Conservation (phyloP, 306 rosid genomes). For the Rosa rugosa region DNA sequence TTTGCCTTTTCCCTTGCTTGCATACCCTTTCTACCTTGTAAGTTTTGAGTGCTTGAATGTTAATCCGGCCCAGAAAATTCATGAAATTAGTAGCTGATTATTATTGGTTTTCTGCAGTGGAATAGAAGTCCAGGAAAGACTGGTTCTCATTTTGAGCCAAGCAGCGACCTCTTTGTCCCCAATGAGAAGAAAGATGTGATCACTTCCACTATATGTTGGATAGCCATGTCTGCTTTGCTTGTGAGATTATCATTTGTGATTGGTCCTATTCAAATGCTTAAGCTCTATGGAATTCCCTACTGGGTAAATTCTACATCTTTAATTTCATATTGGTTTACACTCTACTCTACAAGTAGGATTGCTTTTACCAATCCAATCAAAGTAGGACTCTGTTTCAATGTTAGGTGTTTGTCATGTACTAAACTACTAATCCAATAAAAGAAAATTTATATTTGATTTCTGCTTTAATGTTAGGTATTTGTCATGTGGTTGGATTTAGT, state of each 20-base stretch:
- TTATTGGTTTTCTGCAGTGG: slow-evolving; percentile 48
- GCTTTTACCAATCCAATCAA: slow-evolving; percentile 16
- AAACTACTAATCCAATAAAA: too few species aligned
- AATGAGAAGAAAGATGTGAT: slow-evolving; percentile 60
- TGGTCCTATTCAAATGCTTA: slow-evolving; percentile 69
- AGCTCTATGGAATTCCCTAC: slow-evolving; percentile 66
- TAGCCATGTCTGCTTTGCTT: slow-evolving; percentile 65
- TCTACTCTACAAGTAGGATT: not conserved
- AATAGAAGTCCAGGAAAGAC: slow-evolving; percentile 73
- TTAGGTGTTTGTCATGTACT: slow-evolving; percentile 58
- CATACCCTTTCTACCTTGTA: slow-evolving; percentile 73
- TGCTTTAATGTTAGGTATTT: slow-evolving; percentile 42
- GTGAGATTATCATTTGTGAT: slow-evolving; percentile 50
- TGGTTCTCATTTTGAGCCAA: slow-evolving; percentile 71
- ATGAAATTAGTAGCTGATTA: slow-evolving; percentile 10
- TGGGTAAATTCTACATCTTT: slow-evolving; percentile 39
- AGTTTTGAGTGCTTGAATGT: slow-evolving; percentile 25
- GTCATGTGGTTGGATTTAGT: slow-evolving; percentile 86
- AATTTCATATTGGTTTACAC: not conserved
- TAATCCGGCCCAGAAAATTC: slow-evolving; percentile 13
- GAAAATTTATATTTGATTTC: slow-evolving; percentile 15
- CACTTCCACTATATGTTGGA: slow-evolving; percentile 69
- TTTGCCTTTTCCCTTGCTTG: slow-evolving; percentile 70
- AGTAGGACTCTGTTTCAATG: slow-evolving; percentile 14
- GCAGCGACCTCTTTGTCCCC: slow-evolving; percentile 56